Conservation (phyloP, 192 early-diverging fungal genomes). For the Entomortierella lignicola region DNA sequence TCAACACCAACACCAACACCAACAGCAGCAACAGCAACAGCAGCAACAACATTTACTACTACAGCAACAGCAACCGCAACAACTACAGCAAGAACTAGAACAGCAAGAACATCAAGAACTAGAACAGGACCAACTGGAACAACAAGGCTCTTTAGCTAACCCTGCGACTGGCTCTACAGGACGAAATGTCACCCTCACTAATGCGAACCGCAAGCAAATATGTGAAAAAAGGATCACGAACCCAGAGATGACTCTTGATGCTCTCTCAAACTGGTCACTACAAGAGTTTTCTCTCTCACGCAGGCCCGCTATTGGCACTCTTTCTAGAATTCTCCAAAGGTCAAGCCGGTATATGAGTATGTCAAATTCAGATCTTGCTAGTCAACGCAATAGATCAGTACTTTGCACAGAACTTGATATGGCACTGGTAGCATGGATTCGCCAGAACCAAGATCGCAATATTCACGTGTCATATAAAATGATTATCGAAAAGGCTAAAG, state of each 20-base stretch:
- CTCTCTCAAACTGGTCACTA: slow-evolving; percentile 29
- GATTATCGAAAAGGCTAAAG: slow-evolving; percentile 40
- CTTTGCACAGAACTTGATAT: slow-evolving; percentile 34
- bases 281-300: slow-evolving; percentile 15
- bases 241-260: slow-evolving; percentile 38
- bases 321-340: slow-evolving; percentile 37
- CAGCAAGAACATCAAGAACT: background rate
- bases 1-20: slow-evolving; percentile 8
- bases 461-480: slow-evolving; percentile 45
- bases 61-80: slow-evolving; percentile 11
- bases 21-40: slow-evolving; percentile 19
- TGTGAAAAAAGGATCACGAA: slow-evolving; percentile 23
- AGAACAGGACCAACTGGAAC: background rate
- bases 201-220: slow-evolving; percentile 32
- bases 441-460: slow-evolving; percentile 25
- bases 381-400: slow-evolving; percentile 32
- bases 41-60: slow-evolving; percentile 1
- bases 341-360: slow-evolving; percentile 24
- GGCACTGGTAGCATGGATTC: slow-evolving; percentile 30
- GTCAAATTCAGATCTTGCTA: slow-evolving; percentile 17
- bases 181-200: slow-evolving; percentile 43
- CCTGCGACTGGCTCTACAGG: background rate
- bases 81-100: slow-evolving; percentile 4
- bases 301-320: slow-evolving; percentile 42
- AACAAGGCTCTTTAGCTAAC: background rate